Base-by-base conservation (phyloP, 345 rosid genomes). In the Citrus hindsii region DNA sequence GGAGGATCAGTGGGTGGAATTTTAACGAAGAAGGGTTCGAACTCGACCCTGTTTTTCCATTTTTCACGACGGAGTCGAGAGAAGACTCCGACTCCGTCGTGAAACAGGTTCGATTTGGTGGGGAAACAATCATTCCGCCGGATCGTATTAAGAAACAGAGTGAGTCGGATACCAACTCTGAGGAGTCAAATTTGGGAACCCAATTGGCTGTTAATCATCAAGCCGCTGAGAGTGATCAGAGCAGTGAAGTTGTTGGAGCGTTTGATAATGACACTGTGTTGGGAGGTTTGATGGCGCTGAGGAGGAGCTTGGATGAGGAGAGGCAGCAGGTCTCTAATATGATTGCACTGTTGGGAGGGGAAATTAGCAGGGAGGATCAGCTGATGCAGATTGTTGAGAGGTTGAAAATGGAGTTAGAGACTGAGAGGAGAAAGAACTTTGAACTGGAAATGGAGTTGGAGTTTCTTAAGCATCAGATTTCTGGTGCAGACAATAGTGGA, bases 1-100 rank as follows among this genome's bases (percentile, higher is more conserved):
- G 98, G 72, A 93, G 99, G 81, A 91, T 93, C 48, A 91, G 99
- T 56, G 98, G 96, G 14, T 93, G 99, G 99, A 93, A 92, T 40
- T 95, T 93, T 82, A 85, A 91, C 18, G 92, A 91, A 82, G 91
- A 91, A 10, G 94, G 82, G 4, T 89, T 93, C 38, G 83, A 93
- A 73, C 89, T 93, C 22, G 92, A 92, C 74, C 98, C 96, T 21
- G 88, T 93, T 37, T 95, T 92, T 79, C 94, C 94, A 4, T 22
- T 51, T 0, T 88, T 90, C 80, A 95, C 94, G 5, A 32, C 59
- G 1, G 90, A 83, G 63, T 12, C 66, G 28, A 67, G 4, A 14
- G 66, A 70, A 46, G 51, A 46, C 51, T 3, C 4, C 0, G 83
- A 84, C 53, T 30, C 76, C 9, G 10, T 73, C 5, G 76, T 67